These are phyloP conservation scores for Quercus berberidifolia DNA, from an alignment of 306 rosid genomes.

Conservation along the genomic window DNA sequence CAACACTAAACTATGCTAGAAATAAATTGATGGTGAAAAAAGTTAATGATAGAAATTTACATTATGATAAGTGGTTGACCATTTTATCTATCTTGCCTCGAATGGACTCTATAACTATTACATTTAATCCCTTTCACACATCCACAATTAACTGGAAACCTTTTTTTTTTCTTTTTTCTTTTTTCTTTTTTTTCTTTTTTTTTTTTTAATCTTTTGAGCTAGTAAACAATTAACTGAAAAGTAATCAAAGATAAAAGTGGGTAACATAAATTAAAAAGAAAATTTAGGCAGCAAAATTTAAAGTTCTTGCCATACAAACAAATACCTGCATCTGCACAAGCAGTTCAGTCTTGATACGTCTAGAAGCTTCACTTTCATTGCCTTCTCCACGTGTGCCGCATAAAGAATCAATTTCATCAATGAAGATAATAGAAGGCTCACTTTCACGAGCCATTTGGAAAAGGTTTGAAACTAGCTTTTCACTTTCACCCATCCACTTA, in stretches of 20 bases:
- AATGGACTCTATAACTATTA: neutral
- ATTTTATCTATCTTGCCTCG: neutral
- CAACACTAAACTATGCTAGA: neutral
- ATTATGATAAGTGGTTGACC: neutral
- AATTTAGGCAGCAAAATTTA: neutral
- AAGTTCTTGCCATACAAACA: constrained; percentile 22
- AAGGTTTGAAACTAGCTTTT: constrained; percentile 94
- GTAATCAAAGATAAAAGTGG: neutral
- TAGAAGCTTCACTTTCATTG: constrained; percentile 98
- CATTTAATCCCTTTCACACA: neutral
- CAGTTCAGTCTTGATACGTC: constrained; percentile 97
- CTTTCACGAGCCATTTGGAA: constrained; percentile 99
- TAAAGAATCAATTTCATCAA: constrained; percentile 97
- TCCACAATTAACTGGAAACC: neutral
- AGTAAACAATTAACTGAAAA: neutral
- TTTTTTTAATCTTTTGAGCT: no score
- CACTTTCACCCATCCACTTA: constrained; percentile 99
- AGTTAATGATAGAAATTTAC: neutral
- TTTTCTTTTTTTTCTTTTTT: no score
- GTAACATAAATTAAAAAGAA: neutral
- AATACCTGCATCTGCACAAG: constrained; percentile 99
- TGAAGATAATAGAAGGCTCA: constrained; percentile 94
- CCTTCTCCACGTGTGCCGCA: constrained; percentile 99
- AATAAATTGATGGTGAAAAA: neutral
- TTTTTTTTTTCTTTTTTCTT: no score